phyloP scores from a whole-genome alignment of 1,284 basidiomycete genomes.

The Cutaneotrichosporon sp. region DNA sequence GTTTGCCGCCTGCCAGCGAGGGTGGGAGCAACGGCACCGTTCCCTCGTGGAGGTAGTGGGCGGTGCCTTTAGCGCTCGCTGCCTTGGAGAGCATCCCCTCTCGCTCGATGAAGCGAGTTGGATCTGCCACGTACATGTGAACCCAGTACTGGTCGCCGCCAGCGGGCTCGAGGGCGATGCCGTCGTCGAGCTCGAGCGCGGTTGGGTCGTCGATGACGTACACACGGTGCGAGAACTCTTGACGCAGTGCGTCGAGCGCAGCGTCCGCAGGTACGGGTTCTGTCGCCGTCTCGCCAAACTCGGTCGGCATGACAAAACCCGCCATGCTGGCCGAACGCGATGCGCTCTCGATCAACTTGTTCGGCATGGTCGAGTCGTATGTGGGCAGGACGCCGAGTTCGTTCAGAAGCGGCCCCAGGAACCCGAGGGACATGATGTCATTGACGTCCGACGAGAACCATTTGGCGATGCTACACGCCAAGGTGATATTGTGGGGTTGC shows the following conservation, averaged over 20 bases:
- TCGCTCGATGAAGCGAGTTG: slow-evolving; percentile 74
- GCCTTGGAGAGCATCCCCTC: slow-evolving; percentile 62
- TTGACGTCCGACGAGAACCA: slow-evolving; percentile 52
- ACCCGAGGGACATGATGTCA: slow-evolving; percentile 51
- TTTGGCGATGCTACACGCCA: slow-evolving; percentile 65
- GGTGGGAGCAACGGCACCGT: slow-evolving; percentile 70
- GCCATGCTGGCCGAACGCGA: slow-evolving; percentile 21
- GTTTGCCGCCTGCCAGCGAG: slow-evolving; percentile 53
- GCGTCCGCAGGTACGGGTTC: slow-evolving; percentile 21
- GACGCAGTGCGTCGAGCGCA: slow-evolving; percentile 55
- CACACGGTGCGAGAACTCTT: slow-evolving; percentile 76
- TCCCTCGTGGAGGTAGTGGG: slow-evolving; percentile 66
- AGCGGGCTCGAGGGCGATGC: slow-evolving; percentile 73
- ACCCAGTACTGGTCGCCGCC: slow-evolving; percentile 69
- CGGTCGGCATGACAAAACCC: slow-evolving; percentile 33
- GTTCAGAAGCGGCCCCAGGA: slow-evolving; percentile 58
- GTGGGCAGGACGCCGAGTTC: slow-evolving; percentile 70
- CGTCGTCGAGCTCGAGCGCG: slow-evolving; percentile 92
- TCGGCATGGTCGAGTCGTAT: slow-evolving; percentile 61
- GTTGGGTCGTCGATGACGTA: slow-evolving; percentile 83
- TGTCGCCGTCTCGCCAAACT: slow-evolving; percentile 13
- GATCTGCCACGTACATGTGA: slow-evolving; percentile 92
- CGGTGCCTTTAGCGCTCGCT: slow-evolving; percentile 60
- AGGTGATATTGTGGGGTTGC: slow-evolving; percentile 61
- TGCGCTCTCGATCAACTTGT: slow-evolving; percentile 33